Evolutionary conservation across 1,284 basidiomycete genomes (phyloP).

Genomic region (Trichosporon faecale): DNA sequence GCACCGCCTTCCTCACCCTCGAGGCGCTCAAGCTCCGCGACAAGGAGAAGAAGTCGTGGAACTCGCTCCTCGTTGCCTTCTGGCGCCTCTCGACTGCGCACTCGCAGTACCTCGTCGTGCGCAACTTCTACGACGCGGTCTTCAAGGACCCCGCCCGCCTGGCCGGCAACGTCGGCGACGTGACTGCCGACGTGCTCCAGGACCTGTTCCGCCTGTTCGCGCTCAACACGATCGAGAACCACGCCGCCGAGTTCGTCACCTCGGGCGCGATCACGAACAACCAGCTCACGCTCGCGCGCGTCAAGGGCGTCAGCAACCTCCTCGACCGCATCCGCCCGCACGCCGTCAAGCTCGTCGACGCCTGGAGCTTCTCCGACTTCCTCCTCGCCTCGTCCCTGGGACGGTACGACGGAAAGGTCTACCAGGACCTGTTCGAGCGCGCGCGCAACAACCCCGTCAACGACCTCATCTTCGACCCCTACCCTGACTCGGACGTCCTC

Average conservation of each 20-base stretch:
- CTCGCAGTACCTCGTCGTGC: constrained; percentile 29
- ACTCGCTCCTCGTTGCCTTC: constrained; percentile 28
- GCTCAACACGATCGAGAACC: constrained; percentile 52
- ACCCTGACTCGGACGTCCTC: constrained; percentile 19
- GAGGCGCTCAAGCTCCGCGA: constrained; percentile 50
- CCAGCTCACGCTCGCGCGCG: constrained; percentile 23
- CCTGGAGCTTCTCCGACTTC: constrained; percentile 58
- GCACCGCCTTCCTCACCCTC: constrained; percentile 42
- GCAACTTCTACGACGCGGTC: constrained; percentile 27
- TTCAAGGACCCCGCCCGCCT: constrained; percentile 15
- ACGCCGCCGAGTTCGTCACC: constrained; percentile 56
- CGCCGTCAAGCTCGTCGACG: constrained; percentile 54
- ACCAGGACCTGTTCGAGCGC: constrained; percentile 55
- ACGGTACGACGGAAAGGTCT: constrained; percentile 54
- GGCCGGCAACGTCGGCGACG: constrained; percentile 14
- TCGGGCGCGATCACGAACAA: constrained; percentile 52
- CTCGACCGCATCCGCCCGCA: constrained; percentile 16
- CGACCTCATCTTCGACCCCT: constrained; percentile 25
- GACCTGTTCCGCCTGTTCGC: constrained; percentile 54
- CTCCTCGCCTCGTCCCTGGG: constrained; percentile 60
- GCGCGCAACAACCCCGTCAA: constrained; percentile 27
- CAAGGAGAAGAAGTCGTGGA: constrained; percentile 42
- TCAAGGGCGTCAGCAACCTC: constrained; percentile 19
- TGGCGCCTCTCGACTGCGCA: constrained; percentile 27
- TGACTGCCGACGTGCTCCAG: constrained; percentile 17